Conservation (phyloP, 169 alveolate genomes). For the Plasmodium sp. region DNA sequence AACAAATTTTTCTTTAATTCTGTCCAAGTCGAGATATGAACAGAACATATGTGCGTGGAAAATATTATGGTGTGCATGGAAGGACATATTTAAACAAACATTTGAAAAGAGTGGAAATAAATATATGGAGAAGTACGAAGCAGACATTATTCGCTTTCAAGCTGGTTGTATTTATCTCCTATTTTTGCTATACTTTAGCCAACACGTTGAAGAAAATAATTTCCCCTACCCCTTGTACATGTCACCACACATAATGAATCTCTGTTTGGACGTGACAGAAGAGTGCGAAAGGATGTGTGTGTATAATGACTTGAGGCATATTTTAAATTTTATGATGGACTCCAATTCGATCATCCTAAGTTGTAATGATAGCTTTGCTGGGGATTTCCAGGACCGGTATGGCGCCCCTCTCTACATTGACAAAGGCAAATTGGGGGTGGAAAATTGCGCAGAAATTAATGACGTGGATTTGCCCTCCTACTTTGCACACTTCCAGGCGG, state of each 20-base stretch:
- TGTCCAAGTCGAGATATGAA: constrained; percentile 57
- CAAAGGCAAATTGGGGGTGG: constrained; percentile 37
- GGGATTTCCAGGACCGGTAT: constrained; percentile 59
- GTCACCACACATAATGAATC: constrained; percentile 11
- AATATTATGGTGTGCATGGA: constrained; percentile 71
- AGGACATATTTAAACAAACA: constrained; percentile 25
- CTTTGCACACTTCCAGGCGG: constrained; percentile 4
- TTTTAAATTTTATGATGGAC: constrained; percentile 64
- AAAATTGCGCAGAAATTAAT: constrained; percentile 29
- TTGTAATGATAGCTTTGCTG: constrained; percentile 27
- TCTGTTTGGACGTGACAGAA: constrained; percentile 35
- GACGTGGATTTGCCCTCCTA: constrained; percentile 16
- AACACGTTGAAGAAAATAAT: constrained; percentile 35
- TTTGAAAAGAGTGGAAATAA: constrained; percentile 31
- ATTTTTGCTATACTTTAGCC: constrained; percentile 60
- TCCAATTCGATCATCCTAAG: constrained; percentile 58
- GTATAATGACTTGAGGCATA: constrained; percentile 31
- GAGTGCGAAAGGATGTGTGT: constrained; percentile 40
- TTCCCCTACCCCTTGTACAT: constrained; percentile 44
- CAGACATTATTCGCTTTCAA: constrained; percentile 12
- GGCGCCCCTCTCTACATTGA: constrained; percentile 63
- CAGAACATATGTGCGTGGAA: constrained; percentile 33
- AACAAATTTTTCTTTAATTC: constrained; percentile 58
- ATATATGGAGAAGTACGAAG: constrained; percentile 9
- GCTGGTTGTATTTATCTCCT: constrained; percentile 67